A percentile compares a stretch with the other conserved stretches of the same genome.
Evolutionary conservation across 2,329 filamentous ascomycete genomes (phyloP).

Genomic region (Sclerotinia spermophila): DNA sequence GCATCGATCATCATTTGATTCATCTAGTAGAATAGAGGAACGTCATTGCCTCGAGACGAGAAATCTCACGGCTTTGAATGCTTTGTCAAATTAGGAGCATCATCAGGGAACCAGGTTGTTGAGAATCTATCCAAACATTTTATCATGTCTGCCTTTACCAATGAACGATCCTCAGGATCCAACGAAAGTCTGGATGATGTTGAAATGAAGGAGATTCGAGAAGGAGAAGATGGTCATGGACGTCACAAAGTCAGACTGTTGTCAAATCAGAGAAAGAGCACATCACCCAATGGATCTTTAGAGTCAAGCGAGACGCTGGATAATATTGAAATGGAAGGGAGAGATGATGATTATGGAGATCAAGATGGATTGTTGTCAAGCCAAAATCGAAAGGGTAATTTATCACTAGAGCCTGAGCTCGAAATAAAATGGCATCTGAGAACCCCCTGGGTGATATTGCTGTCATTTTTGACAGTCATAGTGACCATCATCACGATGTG

Average conservation of each 20-base stretch:
- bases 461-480: slow-evolving; percentile 25
- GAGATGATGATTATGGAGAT: slow-evolving; percentile 26
- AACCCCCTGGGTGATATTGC: slow-evolving; percentile 31
- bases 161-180: slow-evolving; percentile 15
- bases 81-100: background rate
- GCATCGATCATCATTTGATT: background rate
- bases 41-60: background rate
- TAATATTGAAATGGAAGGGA: slow-evolving; percentile 33
- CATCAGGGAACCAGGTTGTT: background rate
- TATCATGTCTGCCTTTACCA: slow-evolving; percentile 25
- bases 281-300: slow-evolving; percentile 15
- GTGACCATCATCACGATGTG: slow-evolving; percentile 28
- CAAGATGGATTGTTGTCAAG: slow-evolving; percentile 20
- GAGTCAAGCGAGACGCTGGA: slow-evolving; percentile 25
- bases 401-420: slow-evolving; percentile 24
- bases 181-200: slow-evolving; percentile 28
- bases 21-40: background rate
- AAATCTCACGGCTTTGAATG: background rate
- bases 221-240: slow-evolving; percentile 26
- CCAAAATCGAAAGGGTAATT: slow-evolving; percentile 13
- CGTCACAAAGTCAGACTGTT: slow-evolving; percentile 23
- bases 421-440: slow-evolving; percentile 35
- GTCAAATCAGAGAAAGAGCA: slow-evolving; percentile 12
- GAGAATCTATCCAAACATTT: background rate
- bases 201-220: slow-evolving; percentile 35